Conservation (phyloP, 352 stramenopile species). For the Globisporangium perplexum region DNA sequence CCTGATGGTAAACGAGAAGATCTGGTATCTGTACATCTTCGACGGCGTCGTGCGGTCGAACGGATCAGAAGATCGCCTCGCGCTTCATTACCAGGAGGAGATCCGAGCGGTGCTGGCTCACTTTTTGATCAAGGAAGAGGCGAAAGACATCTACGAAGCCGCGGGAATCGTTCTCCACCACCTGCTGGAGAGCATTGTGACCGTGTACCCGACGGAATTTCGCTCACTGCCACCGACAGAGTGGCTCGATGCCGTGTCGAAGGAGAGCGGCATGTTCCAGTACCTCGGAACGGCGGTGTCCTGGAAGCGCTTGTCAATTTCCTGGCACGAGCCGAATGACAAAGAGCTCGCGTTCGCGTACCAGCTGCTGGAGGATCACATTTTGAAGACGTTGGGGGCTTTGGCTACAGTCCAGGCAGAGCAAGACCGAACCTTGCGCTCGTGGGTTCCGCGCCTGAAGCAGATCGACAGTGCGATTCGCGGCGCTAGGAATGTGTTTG, state of each 20-base stretch:
- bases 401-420: constrained; percentile 19
- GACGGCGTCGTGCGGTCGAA: constrained; percentile 45
- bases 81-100: constrained; percentile 33
- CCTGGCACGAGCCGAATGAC: constrained; percentile 63
- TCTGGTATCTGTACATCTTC: constrained; percentile 57
- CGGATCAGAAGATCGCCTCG: constrained; percentile 15
- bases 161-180: constrained; percentile 36
- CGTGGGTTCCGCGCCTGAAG: constrained; percentile 44
- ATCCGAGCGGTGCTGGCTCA: constrained; percentile 37
- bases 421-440: constrained; percentile 31
- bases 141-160: constrained; percentile 56
- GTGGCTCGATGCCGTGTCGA: constrained; percentile 34
- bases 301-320: constrained; percentile 41
- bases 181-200: constrained; percentile 34
- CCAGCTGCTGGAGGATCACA: constrained; percentile 43
- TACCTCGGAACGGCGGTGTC: constrained; percentile 47
- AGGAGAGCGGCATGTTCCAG: constrained; percentile 43
- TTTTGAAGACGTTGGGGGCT: constrained; percentile 25
- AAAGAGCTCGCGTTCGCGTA: constrained; percentile 47
- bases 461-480: constrained; percentile 34
- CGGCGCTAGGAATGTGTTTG: constrained; percentile 46
- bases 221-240: constrained; percentile 42
- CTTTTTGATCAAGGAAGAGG: constrained; percentile 35
- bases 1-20: constrained; percentile 60
- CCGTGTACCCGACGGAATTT: constrained; percentile 58